These are phyloP conservation scores for Drechslerella coelobrocha DNA, from an alignment of 2,329 filamentous ascomycete genomes.

Conservation along the genomic window DNA sequence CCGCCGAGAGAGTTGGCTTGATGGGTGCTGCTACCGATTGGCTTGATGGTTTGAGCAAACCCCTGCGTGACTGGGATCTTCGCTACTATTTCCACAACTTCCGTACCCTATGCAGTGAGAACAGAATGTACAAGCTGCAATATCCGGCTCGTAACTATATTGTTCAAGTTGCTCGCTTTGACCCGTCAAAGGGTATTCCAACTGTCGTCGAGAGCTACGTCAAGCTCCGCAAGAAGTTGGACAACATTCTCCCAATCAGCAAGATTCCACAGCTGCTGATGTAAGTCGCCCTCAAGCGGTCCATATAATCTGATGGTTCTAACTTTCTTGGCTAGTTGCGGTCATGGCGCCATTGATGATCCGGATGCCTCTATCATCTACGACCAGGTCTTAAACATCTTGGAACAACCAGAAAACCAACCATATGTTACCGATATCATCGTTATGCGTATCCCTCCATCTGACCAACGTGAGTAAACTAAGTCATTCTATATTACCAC, in stretches of 20 bases:
- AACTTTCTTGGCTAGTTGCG: slow-evolving; percentile 61
- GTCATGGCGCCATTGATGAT: slow-evolving; percentile 81
- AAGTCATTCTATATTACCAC: neutral
- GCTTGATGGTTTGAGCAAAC: slow-evolving; percentile 82
- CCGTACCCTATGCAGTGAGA: slow-evolving; percentile 67
- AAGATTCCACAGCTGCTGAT: slow-evolving; percentile 75
- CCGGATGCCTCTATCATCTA: slow-evolving; percentile 76
- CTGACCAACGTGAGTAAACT: slow-evolving; percentile 67
- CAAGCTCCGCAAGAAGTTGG: slow-evolving; percentile 70
- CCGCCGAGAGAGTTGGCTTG: slow-evolving; percentile 72
- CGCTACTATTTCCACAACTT: slow-evolving; percentile 79
- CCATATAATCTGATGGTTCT: neutral
- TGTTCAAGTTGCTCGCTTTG: slow-evolving; percentile 80
- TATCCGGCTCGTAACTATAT: slow-evolving; percentile 73
- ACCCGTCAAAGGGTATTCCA: slow-evolving; percentile 81
- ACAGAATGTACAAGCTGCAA: slow-evolving; percentile 67
- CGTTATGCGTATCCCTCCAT: slow-evolving; percentile 77
- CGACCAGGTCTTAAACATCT: slow-evolving; percentile 72
- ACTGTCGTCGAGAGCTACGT: slow-evolving; percentile 78
- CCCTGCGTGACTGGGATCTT: slow-evolving; percentile 72
- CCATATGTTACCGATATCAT: slow-evolving; percentile 71
- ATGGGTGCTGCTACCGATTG: slow-evolving; percentile 83
- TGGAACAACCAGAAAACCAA: slow-evolving; percentile 67
- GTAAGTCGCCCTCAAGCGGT: slow-evolving; percentile 56
- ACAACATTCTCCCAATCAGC: slow-evolving; percentile 62